A percentile compares a stretch with the other conserved stretches of the same genome.
These are phyloP conservation scores for Porcisia hertigi DNA, from an alignment of 208 protist species.

Conservation along the genomic window DNA sequence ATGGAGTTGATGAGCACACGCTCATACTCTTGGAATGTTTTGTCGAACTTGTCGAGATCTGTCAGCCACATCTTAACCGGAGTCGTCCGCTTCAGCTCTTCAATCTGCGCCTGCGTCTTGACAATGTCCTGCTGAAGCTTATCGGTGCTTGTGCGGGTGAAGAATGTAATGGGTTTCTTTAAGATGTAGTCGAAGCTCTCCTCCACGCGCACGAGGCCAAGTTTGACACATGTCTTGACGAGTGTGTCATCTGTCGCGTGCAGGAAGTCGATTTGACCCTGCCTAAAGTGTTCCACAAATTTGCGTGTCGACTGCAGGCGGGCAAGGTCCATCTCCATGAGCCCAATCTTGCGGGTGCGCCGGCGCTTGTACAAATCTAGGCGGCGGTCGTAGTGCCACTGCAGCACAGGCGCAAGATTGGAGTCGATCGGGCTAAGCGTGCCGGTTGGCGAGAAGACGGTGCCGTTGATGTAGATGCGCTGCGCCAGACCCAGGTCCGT, in stretches of 20 bases:
- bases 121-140: constrained; percentile 70
- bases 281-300: constrained; percentile 87
- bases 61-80: constrained; percentile 86
- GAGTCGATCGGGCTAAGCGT: constrained; percentile 78
- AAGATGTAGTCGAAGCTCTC: constrained; percentile 87
- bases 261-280: constrained; percentile 85
- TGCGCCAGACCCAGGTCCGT: constrained; percentile 68
- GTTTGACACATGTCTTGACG: constrained; percentile 60
- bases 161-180: constrained; percentile 88
- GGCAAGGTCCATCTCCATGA: constrained; percentile 73
- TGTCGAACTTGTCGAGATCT: constrained; percentile 92
- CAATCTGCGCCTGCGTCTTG: constrained; percentile 61
- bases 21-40: constrained; percentile 80
- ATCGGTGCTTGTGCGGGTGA: constrained; percentile 82
- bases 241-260: constrained; percentile 80
- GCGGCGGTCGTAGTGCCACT: constrained; percentile 92
- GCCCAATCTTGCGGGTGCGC: constrained; percentile 65
- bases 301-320: constrained; percentile 71
- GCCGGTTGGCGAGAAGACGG: constrained; percentile 83
- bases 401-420: constrained; percentile 73
- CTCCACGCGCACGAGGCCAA: constrained; percentile 75
- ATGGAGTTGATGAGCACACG: constrained; percentile 66
- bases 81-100: constrained; percentile 78
- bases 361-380: constrained; percentile 89
- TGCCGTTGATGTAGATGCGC: constrained; percentile 84